Conservation (phyloP, 2,329 filamentous ascomycete genomes). For the Akanthomyces muscarius region DNA sequence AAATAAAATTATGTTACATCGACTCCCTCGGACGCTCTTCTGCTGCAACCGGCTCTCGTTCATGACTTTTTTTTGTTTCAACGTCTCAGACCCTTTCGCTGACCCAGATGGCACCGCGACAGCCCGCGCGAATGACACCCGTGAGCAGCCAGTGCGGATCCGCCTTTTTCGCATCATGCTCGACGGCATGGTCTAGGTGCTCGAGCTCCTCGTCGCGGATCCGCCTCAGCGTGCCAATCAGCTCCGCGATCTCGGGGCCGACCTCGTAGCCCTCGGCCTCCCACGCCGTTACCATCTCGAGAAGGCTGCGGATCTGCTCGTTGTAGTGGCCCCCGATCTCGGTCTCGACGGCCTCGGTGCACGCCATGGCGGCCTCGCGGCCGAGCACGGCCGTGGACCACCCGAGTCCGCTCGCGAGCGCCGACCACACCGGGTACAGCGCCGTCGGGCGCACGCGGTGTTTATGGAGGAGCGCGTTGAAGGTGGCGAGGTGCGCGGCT, state of each 20-base stretch:
- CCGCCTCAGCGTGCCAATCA: conserved; percentile 70
- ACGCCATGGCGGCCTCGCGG: conserved; percentile 94
- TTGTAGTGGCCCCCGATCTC: conserved; percentile 98
- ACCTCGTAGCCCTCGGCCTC: conserved; percentile 74
- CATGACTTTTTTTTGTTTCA: not conserved
- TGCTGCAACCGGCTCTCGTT: not conserved
- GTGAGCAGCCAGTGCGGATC: conserved; percentile 86
- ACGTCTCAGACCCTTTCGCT: conserved; percentile 63
- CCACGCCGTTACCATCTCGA: conserved; percentile 77
- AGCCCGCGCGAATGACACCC: conserved; percentile 82
- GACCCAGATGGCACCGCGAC: conserved; percentile 87
- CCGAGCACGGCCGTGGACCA: conserved; percentile 89
- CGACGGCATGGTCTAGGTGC: conserved; percentile 91
- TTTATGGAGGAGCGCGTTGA: conserved; percentile 76
- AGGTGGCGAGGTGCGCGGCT: conserved; percentile 77
- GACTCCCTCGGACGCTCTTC: not conserved
- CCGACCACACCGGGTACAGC: conserved; percentile 86
- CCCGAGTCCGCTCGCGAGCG: conserved; percentile 74
- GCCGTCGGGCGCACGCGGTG: conserved; percentile 90
- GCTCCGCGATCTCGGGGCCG: conserved; percentile 68
- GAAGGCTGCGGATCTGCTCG: conserved; percentile 74
- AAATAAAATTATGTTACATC: not conserved
- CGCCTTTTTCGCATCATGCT: conserved; percentile 87
- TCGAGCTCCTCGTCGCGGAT: conserved; percentile 96
- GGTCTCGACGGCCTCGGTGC: conserved; percentile 96